Evolutionary conservation across 1,284 basidiomycete genomes (phyloP).

Genomic region (Apiotrichum siamense): DNA sequence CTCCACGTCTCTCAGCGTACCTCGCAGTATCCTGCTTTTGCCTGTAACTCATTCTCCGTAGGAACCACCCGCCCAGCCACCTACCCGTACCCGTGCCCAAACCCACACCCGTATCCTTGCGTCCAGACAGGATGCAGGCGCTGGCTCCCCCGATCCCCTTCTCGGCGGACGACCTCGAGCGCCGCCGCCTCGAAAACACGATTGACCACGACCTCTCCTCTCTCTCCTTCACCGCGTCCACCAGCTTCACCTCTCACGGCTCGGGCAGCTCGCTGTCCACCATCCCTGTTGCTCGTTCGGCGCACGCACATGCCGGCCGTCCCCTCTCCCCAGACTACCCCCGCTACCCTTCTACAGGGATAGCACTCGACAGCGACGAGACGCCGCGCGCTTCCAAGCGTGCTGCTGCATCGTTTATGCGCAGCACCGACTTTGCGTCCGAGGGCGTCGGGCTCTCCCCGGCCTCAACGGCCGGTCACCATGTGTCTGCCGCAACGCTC

Average conservation of each 20-base stretch:
- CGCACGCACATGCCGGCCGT: not conserved
- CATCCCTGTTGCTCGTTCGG: slow-evolving; percentile 19
- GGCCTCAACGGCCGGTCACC: slow-evolving; percentile 73
- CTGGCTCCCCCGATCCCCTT: slow-evolving; percentile 34
- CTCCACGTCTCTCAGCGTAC: not conserved
- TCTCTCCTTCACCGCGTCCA: slow-evolving; percentile 29
- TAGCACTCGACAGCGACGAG: slow-evolving; percentile 2
- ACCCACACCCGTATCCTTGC: not conserved
- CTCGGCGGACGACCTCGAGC: slow-evolving; percentile 38
- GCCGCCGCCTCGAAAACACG: slow-evolving; percentile 40
- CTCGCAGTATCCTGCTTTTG: not conserved
- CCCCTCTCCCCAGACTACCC: slow-evolving; percentile 1
- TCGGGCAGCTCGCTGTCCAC: slow-evolving; percentile 18
- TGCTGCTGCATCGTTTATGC: not conserved
- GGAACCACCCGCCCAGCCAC: not conserved
- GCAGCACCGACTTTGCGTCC: slow-evolving; percentile 1
- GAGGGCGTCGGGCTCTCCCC: slow-evolving; percentile 44
- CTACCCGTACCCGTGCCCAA: not conserved
- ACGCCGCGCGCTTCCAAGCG: slow-evolving; percentile 9
- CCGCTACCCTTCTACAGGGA: not conserved
- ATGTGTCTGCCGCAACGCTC: slow-evolving; percentile 77
- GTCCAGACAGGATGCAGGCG: not conserved
- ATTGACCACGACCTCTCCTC: slow-evolving; percentile 43
- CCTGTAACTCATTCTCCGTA: not conserved
- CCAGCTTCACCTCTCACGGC: slow-evolving; percentile 16